These are phyloP conservation scores for Rhodotorula mucilaginosa DNA, from an alignment of 1,284 basidiomycete genomes.

Conservation along the genomic window DNA sequence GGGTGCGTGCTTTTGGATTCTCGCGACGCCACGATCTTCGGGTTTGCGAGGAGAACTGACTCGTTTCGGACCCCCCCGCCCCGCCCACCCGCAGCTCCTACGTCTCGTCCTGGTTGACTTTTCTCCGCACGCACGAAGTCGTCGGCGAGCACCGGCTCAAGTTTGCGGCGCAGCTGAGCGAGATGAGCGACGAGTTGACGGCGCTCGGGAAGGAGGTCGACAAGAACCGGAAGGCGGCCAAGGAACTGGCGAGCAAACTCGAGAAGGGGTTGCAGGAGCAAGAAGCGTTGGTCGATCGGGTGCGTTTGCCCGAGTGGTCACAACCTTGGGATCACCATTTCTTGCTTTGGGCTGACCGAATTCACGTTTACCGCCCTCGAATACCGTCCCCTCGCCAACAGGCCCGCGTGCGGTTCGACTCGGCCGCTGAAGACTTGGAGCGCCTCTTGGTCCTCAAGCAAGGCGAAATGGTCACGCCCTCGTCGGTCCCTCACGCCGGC, in stretches of 20 bases:
- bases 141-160: constrained; percentile 83
- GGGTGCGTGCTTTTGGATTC: constrained; percentile 59
- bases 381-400: constrained; percentile 11
- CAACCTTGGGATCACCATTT: too few species aligned
- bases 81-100: constrained; percentile 61
- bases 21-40: constrained; percentile 1
- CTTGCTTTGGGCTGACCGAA: background rate
- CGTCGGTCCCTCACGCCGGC: constrained; percentile 52
- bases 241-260: constrained; percentile 81
- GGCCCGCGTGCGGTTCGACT: constrained; percentile 78
- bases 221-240: constrained; percentile 85
- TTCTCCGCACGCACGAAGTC: constrained; percentile 81
- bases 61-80: too few species aligned
- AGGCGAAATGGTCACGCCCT: constrained; percentile 82
- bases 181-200: constrained; percentile 92
- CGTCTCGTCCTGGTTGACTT: constrained; percentile 80
- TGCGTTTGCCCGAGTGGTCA: constrained; percentile 23
- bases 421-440: constrained; percentile 90
- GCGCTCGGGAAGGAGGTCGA: constrained; percentile 87
- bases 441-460: constrained; percentile 90
- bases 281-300: constrained; percentile 82
- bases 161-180: constrained; percentile 80
- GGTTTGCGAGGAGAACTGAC: background rate
- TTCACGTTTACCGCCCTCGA: background rate
- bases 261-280: constrained; percentile 86